A percentile compares a stretch with the other conserved stretches of the same genome.
Conservation (phyloP, 2,329 filamentous ascomycete genomes). For the Cercospora sp. region DNA sequence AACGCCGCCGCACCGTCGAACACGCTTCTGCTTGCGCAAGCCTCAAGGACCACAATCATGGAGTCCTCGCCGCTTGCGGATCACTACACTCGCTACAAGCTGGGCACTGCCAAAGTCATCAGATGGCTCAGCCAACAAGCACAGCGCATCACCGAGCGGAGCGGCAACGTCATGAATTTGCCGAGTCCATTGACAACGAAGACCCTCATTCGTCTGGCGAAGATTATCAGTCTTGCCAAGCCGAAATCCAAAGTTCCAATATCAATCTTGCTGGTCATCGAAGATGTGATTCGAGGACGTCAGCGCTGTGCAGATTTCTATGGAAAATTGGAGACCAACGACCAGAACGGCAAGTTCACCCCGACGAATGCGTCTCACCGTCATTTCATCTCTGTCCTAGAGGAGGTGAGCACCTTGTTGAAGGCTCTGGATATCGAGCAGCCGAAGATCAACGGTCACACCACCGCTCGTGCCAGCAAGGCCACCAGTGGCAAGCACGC, state of each 20-base stretch:
- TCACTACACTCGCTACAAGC: constrained; percentile 2
- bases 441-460: not conserved
- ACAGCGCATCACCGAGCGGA: not conserved
- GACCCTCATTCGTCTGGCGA: not conserved
- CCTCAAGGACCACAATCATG: not conserved
- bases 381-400: not conserved
- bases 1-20: not conserved
- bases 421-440: not conserved
- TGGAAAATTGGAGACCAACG: not conserved
- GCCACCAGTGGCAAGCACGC: not conserved
- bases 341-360: not conserved
- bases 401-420: not conserved
- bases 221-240: not conserved
- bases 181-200: not conserved
- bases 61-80: not conserved
- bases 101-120: not conserved
- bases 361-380: not conserved
- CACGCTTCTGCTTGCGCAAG: not conserved
- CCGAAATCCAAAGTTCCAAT: not conserved
- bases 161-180: not conserved
- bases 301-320: not conserved
- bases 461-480: not conserved
- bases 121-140: constrained; percentile 4
- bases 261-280: not conserved
- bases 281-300: not conserved